Base-by-base conservation (phyloP, 2,329 filamentous ascomycete genomes). In the Capronia coronata region DNA sequence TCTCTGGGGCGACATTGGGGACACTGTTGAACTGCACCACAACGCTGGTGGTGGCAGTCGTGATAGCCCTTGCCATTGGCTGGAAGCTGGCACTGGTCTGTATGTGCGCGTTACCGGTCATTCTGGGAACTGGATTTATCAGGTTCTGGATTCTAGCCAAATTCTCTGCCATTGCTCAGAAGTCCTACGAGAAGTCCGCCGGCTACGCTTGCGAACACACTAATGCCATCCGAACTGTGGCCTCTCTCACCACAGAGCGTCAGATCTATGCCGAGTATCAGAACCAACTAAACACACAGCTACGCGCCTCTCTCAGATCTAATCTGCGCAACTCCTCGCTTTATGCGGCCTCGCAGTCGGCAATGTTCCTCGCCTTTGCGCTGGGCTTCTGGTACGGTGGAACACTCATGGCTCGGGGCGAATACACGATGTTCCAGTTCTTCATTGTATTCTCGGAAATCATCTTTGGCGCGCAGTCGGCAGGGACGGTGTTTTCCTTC, bases 301-400 rank as follows among this genome's bases (percentile, higher is more conserved):
- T 82, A 43, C 77, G 75, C 46, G 72, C 74, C 40, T 87, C 85
- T 54, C 67, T 94, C 30, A 75, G 76, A 8, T 93, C 87, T 0
- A 79, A 95, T 25, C 66, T 88, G 52, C 84, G 82, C 62, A 88
- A 87, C 0, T 90, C 86, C 9, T 65, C 76, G 1, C 78, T 96
- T 3, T 97, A 94, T 63, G 88, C 90, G 0, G 78, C 82, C 1
- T 87, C 88, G 1, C 90, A 96, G 69, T 89, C 86, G 0, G 72
- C 94, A 51, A 80, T 87, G 53, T 94, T 94, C 70, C 74, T 89
- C 40, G 87, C 84, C 58, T 83, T 93, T 52, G 89, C 89, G 0
- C 79, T 96, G 2, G 88, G 86, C 1, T 96, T 96, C 73, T 96
- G 87, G 87, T 95, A 93, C 62, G 89, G 89, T 53, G 87, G 87